Evolutionary conservation across 2,329 filamentous ascomycete species (phyloP), one percentile per base, ranked within the genome.

Genomic region (Macrophomina tecta): DNA sequence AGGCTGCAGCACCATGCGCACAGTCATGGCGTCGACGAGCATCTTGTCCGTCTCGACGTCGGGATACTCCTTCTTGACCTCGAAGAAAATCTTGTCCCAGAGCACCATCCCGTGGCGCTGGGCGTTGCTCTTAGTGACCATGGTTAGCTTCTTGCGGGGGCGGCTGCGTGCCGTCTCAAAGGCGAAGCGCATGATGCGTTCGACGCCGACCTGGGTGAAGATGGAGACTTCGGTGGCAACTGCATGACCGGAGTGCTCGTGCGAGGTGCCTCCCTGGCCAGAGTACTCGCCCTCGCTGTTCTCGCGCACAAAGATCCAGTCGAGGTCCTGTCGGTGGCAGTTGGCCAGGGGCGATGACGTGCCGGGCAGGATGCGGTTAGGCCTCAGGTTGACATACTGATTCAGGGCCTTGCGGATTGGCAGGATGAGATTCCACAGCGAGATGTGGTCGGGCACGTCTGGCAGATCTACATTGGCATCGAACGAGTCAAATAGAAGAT

Each of bases 371-470:
- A 83, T 81, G 18, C 79, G 73, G 7, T 80, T 82, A 0, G 76
- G 90, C 0, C 89, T 84, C 0, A 91, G 83, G 69, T 91, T 91
- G 69, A 90, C 85, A 72, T 90, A 91, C 72, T 91, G 88, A 68
- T 90, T 88, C 53, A 91, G 83, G 45, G 87, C 83, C 62, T 90
- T 87, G 45, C 89, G 85, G 72, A 91, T 90, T 18, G 87, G 87
- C 7, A 91, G 80, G 52, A 90, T 85, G 38, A 90, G 83, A 7
- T 85, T 84, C 89, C 89, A 91, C 1, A 91, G 84, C 0, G 86
- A 87, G 67, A 90, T 85, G 69, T 91, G 86, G 69, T 91, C 89
- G 0, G 89, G 88, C 0, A 91, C 87, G 61, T 87, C 83, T 82
- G n/a, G n/a, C 38, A 28, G 12, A 53, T 32, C 18, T 6, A 1